Percentiles rank a stretch among this genome's conserved stretches.
These are phyloP conservation scores for Mortierella hygrophila DNA, from an alignment of 192 early-diverging fungal genomes.

Conservation along the genomic window DNA sequence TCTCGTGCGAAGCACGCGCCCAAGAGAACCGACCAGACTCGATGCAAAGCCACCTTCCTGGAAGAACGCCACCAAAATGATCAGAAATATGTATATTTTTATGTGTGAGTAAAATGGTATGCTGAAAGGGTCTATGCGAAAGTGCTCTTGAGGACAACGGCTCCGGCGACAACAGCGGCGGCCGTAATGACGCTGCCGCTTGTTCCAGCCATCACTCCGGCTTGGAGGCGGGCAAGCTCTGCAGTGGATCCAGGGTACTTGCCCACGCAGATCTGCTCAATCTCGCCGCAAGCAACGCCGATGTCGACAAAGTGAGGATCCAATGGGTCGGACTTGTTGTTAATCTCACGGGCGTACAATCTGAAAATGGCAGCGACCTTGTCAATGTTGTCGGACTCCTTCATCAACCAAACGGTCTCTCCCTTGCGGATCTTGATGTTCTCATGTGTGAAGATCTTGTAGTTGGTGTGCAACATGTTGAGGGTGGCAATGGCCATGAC, in stretches of 20 bases:
- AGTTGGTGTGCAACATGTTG: constrained; percentile 88
- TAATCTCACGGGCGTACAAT: constrained; percentile 71
- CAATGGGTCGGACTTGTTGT: constrained; percentile 68
- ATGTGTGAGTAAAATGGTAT: neutral
- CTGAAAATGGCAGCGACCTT: constrained; percentile 75
- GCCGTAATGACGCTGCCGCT: constrained; percentile 30
- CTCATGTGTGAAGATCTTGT: constrained; percentile 74
- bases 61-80: neutral
- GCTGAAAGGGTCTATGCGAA: constrained; percentile 26
- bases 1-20: neutral
- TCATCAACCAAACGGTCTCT: constrained; percentile 80
- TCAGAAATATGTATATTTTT: neutral
- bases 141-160: constrained; percentile 32
- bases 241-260: constrained; percentile 44
- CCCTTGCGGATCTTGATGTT: constrained; percentile 96
- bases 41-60: neutral
- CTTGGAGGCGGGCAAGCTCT: constrained; percentile 37
- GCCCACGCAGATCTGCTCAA: constrained; percentile 41
- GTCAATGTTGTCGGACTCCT: constrained; percentile 66
- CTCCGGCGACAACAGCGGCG: constrained; percentile 40
- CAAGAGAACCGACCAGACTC: neutral
- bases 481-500: constrained; percentile 98
- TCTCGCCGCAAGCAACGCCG: constrained; percentile 62
- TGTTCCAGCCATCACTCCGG: constrained; percentile 46
- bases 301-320: constrained; percentile 78